Evolutionary conservation across 2,329 filamentous ascomycete genomes (phyloP).

Genomic region (Aspergillus aculeatus): DNA sequence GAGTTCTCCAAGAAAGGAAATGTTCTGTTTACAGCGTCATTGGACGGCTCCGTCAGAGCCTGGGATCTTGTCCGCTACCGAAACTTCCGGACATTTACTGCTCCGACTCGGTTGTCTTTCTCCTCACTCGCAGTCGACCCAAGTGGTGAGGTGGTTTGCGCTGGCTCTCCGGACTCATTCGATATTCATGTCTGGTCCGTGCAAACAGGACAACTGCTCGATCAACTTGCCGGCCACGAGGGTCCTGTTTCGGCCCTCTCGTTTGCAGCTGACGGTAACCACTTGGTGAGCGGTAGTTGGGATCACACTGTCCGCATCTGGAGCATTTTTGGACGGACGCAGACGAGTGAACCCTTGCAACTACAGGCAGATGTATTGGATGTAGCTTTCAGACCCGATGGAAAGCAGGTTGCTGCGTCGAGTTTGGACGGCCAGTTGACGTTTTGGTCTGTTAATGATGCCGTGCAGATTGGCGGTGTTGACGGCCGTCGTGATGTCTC

Average conservation of each 20-base stretch:
- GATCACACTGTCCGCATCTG: conserved; percentile 93
- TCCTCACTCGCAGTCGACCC: conserved; percentile 95
- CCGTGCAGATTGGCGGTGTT: conserved; percentile 78
- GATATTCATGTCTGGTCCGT: conserved; percentile 99
- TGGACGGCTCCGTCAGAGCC: conserved; percentile 90
- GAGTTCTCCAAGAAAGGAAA: conserved; percentile 95
- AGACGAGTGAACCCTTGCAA: conserved; percentile 91
- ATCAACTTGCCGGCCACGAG: conserved; percentile 87
- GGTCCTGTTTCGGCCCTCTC: conserved; percentile 85
- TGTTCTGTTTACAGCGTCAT: conserved; percentile 89
- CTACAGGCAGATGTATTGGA: conserved; percentile 87
- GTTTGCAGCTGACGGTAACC: conserved; percentile 82
- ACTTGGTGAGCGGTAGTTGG: conserved; percentile 91
- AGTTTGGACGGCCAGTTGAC: conserved; percentile 91
- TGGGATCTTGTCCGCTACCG: conserved; percentile 96
- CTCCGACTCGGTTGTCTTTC: conserved; percentile 86
- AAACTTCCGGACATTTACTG: conserved; percentile 97
- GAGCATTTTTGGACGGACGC: conserved; percentile 91
- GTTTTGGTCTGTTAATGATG: conserved; percentile 91
- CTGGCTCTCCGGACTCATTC: conserved; percentile 91
- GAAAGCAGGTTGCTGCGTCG: conserved; percentile 84
- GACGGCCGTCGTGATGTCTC: conserved; percentile 91
- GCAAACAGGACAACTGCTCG: conserved; percentile 91
- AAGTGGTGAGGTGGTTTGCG: conserved; percentile 92
- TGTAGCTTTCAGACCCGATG: conserved; percentile 85